Evolutionary conservation across 2,329 filamentous ascomycete species (phyloP).

Genomic region (Aspergillus transmontanensis): DNA sequence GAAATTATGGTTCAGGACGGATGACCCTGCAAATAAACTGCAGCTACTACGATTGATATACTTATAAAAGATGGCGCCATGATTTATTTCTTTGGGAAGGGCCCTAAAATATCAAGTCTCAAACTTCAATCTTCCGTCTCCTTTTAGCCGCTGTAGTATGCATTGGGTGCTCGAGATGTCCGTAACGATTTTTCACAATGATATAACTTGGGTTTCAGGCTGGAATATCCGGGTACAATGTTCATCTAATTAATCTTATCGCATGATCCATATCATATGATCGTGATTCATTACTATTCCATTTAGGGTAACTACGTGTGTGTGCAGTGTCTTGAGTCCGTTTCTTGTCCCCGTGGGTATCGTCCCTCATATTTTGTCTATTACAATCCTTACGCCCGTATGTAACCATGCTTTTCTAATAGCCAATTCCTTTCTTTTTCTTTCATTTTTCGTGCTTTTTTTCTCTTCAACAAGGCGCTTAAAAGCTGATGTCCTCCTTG

Average conservation of each 20-base stretch:
- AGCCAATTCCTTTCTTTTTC: background rate
- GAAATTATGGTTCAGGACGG: constrained; percentile 30
- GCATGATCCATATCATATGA: background rate
- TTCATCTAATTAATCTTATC: background rate
- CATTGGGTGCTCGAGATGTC: background rate
- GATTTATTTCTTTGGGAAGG: constrained; percentile 30
- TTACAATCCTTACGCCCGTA: constrained; percentile 15
- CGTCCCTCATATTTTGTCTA: constrained; percentile 19
- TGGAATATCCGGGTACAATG: background rate
- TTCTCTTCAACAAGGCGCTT: constrained; percentile 6
- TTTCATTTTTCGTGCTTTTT: constrained; percentile 3
- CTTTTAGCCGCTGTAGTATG: background rate
- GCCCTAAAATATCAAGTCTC: constrained; percentile 26
- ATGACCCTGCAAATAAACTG: constrained; percentile 30
- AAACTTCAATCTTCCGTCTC: constrained; percentile 10
- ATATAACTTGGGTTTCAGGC: background rate
- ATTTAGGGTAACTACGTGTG: constrained; percentile 5
- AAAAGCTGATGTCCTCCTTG: constrained; percentile 61
- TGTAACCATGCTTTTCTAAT: constrained; percentile 2
- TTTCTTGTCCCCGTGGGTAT: constrained; percentile 12
- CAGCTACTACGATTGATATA: constrained; percentile 33
- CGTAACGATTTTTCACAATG: background rate
- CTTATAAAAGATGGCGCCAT: constrained; percentile 33
- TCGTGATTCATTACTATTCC: background rate
- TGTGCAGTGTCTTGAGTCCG: background rate